Evolutionary conservation across 2,329 filamentous ascomycete genomes (phyloP).

Genomic region (Myriosclerotinia scirpicola): DNA sequence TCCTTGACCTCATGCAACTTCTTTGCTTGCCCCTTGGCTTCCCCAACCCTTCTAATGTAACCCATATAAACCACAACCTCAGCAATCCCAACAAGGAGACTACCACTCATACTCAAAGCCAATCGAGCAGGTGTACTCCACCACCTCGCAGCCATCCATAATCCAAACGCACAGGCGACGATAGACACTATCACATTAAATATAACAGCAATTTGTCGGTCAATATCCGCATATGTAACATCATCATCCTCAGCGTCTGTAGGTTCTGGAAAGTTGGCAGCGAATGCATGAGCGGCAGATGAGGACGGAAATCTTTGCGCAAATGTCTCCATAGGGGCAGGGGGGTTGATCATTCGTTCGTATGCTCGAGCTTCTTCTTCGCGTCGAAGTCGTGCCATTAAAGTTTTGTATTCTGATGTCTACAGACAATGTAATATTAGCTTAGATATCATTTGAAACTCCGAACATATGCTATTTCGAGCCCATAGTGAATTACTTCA

Average conservation of each 20-base stretch:
- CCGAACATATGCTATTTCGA: too few species aligned
- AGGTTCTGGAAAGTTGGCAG: constrained; percentile 49
- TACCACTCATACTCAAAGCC: constrained; percentile 69
- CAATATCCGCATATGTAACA: constrained; percentile 68
- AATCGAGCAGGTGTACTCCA: constrained; percentile 71
- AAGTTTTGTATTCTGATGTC: constrained; percentile 78
- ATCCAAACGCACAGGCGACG: constrained; percentile 70
- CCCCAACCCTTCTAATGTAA: constrained; percentile 69
- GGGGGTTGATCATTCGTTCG: constrained; percentile 72
- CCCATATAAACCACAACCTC: constrained; percentile 77
- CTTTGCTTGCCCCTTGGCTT: constrained; percentile 64
- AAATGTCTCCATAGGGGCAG: constrained; percentile 56
- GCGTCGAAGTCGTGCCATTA: constrained; percentile 81
- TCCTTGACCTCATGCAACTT: constrained; percentile 64
- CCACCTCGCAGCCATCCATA: constrained; percentile 76
- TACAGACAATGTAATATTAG: constrained; percentile 42
- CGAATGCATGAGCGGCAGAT: constrained; percentile 55
- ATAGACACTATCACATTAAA: constrained; percentile 89
- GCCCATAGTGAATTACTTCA: not conserved
- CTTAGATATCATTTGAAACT: not conserved
- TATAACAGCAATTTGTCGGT: constrained; percentile 80
- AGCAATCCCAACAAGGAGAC: constrained; percentile 67
- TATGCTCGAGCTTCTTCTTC: constrained; percentile 83
- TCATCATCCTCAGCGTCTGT: constrained; percentile 56
- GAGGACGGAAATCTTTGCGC: constrained; percentile 56